Conservation (phyloP, 2,329 filamentous ascomycete species). For the Fusarium subglutinans region DNA sequence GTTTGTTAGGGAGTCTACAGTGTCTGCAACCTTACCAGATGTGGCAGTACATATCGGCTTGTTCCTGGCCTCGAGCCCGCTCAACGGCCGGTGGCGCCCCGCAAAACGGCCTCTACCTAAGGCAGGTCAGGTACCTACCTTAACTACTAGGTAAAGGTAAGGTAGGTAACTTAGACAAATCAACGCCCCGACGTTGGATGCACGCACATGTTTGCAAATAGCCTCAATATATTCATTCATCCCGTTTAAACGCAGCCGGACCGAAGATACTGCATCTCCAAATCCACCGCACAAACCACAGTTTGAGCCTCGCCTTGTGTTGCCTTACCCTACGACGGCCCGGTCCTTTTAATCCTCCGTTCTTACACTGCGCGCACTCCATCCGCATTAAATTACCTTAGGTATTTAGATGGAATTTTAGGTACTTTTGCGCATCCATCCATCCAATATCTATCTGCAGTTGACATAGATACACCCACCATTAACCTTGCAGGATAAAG, state of each 20-base stretch:
- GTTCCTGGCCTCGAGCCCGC: conserved; percentile 17
- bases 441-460: background rate
- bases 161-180: no score
- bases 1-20: conserved; percentile 14
- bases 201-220: conserved; percentile 11
- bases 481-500: background rate
- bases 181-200: background rate
- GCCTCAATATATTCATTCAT: conserved; percentile 10
- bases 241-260: background rate
- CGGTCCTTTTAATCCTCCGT: conserved; percentile 21
- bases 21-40: conserved; percentile 17
- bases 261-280: background rate
- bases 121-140: no score
- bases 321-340: conserved; percentile 20
- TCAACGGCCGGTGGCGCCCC: conserved; percentile 26
- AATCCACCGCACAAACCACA: background rate
- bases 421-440: background rate
- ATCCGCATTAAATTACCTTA: background rate
- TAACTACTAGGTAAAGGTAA: no score
- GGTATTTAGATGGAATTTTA: background rate
- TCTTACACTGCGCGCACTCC: background rate
- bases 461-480: background rate
- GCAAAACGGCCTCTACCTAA: conserved; percentile 5
- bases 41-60: conserved; percentile 17
- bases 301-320: background rate